Base-by-base conservation (phyloP, 2,329 filamentous ascomycete genomes). In the Metarhizium humberi region DNA sequence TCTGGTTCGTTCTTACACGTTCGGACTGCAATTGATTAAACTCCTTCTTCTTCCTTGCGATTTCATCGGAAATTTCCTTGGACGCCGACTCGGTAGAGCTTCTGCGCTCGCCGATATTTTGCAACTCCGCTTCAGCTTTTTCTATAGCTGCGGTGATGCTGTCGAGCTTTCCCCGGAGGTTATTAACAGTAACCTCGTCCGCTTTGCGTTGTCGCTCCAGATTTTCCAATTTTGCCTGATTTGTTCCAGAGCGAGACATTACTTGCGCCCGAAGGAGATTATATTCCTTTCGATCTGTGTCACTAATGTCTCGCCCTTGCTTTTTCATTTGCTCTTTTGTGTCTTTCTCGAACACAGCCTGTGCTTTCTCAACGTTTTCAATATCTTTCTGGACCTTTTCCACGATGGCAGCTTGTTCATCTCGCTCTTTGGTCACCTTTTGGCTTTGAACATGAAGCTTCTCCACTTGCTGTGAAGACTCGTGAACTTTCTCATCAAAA, bases 141-240 rank as follows among this genome's bases (percentile, higher is more conserved):
- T 88, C 82, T 13, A 89, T 78, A 40, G 87, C 82, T 63, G 85
- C 86, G 59, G 94, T 80, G 16, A 86, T 84, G 54, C 80, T 85
- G 60, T 96, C 90, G 36, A 96, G 86, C 67, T 91, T 96, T 65
- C 89, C 88, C 70, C 88, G 92, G 59, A 97, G 77, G 60, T 88
- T 96, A 65, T 89, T 92, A 57, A 92, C 88, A 0, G 91, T 94
- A 57, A 95, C 91, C 59, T 92, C 87, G 64, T 97, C 92, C 0
- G 90, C 94, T 71, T 92, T 96, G 58, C 90, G 79, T 66, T 96
- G 90, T 25, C 92, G 90, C 55, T 84, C 81, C n/a, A 96, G 80
- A 59, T 91, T 90, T 70, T 95, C 89, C 43, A 96, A 79, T 62
- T 90, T 89, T 60, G 86, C 81, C 66, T 94, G 89, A 63, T 95